Conservation (phyloP, 176 grass and related monocot genomes). For the Triticum monococcum region DNA sequence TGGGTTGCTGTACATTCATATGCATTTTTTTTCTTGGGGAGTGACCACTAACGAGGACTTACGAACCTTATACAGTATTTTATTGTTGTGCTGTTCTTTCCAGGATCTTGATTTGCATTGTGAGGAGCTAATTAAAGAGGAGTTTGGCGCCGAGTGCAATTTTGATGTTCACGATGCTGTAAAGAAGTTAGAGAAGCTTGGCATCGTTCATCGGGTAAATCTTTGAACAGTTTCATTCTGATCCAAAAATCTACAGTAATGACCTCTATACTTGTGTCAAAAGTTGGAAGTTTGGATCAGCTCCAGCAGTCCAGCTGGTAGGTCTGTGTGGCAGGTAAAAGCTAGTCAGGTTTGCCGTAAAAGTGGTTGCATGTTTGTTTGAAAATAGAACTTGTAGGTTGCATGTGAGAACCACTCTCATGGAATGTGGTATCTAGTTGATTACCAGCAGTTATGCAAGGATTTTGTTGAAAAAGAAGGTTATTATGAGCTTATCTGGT, state of each 20-base stretch:
- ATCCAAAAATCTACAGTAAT: not conserved
- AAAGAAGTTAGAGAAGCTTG: constrained; percentile 84
- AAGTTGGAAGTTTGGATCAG: not conserved
- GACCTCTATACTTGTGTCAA: not conserved
- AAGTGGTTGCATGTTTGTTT: not conserved
- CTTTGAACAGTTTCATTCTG: not conserved
- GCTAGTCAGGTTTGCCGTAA: not conserved
- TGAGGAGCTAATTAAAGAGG: constrained; percentile 81
- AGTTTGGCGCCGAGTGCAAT: constrained; percentile 71
- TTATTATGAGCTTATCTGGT: not conserved
- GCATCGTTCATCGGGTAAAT: constrained; percentile 77
- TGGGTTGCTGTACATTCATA: not conserved
- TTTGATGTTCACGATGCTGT: constrained; percentile 86
- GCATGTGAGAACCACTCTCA: not conserved
- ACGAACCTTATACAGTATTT: constrained; percentile 6
- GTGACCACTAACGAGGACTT: not conserved
- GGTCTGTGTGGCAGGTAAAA: not conserved
- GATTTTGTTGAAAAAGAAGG: not conserved
- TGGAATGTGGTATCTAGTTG: not conserved
- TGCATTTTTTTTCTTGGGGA: not conserved
- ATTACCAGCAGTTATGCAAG: not conserved
- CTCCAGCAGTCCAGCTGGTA: not conserved
- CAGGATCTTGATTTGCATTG: constrained; percentile 80
- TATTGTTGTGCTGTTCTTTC: not conserved
- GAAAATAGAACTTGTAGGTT: not conserved